phyloP scores from a whole-genome alignment of 2,329 filamentous ascomycete species.

The Bimuria novae-zelandiae region DNA sequence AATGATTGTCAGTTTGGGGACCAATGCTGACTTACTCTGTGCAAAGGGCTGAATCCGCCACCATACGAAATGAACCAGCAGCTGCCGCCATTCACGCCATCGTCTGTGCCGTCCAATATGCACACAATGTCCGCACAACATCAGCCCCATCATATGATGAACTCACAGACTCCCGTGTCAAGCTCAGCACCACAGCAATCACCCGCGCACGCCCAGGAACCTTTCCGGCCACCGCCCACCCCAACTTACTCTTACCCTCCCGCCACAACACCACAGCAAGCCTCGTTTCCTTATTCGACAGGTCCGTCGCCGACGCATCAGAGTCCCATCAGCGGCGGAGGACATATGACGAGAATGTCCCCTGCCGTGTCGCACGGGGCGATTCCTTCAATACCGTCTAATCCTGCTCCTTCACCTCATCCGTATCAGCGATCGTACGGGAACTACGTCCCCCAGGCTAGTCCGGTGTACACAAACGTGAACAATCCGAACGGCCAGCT shows the following conservation, averaged over 20 bases:
- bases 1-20: conserved; percentile 57
- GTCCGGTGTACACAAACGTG: conserved; percentile 78
- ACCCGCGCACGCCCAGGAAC: conserved; percentile 63
- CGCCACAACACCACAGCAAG: conserved; percentile 56
- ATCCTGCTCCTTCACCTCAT: conserved; percentile 54
- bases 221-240: conserved; percentile 63
- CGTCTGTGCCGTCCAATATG: conserved; percentile 56
- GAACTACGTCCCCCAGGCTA: conserved; percentile 53
- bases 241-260: conserved; percentile 64
- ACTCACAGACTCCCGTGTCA: conserved; percentile 46
- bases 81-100: conserved; percentile 65
- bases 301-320: conserved; percentile 56
- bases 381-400: conserved; percentile 52
- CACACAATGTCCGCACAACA: conserved; percentile 53
- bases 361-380: conserved; percentile 53
- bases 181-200: conserved; percentile 50
- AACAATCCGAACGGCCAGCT: conserved; percentile 74
- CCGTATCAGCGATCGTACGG: conserved; percentile 56
- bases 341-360: conserved; percentile 56
- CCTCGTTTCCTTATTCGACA: conserved; percentile 54
- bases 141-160: conserved; percentile 54
- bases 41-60: conserved; percentile 67
- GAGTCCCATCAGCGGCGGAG: conserved; percentile 54
- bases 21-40: conserved; percentile 63
- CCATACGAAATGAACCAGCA: conserved; percentile 66